Conservation (phyloP, 352 stramenopile species). For the Peronospora farinosa region DNA sequence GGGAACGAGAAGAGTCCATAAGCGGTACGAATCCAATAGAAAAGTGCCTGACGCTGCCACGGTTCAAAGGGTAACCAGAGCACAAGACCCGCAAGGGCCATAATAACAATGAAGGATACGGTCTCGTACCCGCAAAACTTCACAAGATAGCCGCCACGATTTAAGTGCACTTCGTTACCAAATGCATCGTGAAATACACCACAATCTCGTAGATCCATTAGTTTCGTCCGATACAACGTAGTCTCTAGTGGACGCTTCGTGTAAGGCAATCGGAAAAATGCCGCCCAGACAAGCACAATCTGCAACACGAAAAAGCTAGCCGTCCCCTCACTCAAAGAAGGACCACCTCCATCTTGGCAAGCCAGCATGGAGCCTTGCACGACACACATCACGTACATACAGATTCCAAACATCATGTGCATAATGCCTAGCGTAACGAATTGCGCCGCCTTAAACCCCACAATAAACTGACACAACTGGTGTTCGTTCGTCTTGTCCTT, state of each 20-base stretch:
- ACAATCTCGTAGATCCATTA: slow-evolving; percentile 34
- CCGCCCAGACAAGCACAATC: slow-evolving; percentile 76
- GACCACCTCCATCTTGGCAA: slow-evolving; percentile 55
- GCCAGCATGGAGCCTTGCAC: slow-evolving; percentile 46
- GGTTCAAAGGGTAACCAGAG: slow-evolving; percentile 60
- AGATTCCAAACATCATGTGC: slow-evolving; percentile 56
- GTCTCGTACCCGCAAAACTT: slow-evolving; percentile 86
- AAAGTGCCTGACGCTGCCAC: slow-evolving; percentile 75
- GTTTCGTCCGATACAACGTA: slow-evolving; percentile 49
- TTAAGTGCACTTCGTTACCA: slow-evolving; percentile 70
- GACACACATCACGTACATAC: slow-evolving; percentile 70
- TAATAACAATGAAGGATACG: slow-evolving; percentile 66
- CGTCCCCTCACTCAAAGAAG: slow-evolving; percentile 57
- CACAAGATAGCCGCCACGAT: slow-evolving; percentile 81
- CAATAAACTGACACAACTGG: slow-evolving; percentile 89
- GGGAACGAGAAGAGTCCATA: slow-evolving; percentile 84
- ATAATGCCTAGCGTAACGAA: slow-evolving; percentile 85
- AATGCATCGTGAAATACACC: slow-evolving; percentile 71
- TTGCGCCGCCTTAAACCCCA: slow-evolving; percentile 87
- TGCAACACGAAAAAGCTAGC: slow-evolving; percentile 81
- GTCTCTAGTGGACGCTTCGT: slow-evolving; percentile 55
- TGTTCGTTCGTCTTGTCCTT: slow-evolving; percentile 91
- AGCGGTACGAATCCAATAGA: slow-evolving; percentile 84
- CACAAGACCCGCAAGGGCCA: slow-evolving; percentile 51
- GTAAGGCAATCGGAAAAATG: slow-evolving; percentile 82